These are phyloP conservation scores for Lactifluus rugatus DNA, from an alignment of 768 basidiomycete genomes.

Conservation along the genomic window DNA sequence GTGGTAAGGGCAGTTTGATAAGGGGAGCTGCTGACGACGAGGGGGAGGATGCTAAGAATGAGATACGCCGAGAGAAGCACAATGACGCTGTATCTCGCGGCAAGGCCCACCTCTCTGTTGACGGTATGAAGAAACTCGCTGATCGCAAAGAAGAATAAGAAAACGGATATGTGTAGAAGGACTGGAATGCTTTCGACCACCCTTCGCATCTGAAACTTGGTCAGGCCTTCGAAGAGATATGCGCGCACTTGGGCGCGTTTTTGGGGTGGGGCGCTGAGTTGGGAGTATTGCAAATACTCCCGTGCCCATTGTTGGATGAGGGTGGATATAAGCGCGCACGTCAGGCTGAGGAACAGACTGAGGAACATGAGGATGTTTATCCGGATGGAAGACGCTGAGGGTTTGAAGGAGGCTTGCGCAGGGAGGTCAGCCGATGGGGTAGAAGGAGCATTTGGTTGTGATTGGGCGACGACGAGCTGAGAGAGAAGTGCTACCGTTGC, in stretches of 20 bases:
- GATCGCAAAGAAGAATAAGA: conserved; percentile 6
- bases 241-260: conserved; percentile 10
- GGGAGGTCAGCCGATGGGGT: neutral
- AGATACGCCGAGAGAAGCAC: neutral
- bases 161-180: conserved; percentile 5
- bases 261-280: neutral
- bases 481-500: conserved; percentile 3
- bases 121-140: conserved; percentile 3
- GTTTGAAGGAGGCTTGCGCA: neutral
- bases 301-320: conserved; percentile 13
- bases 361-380: conserved; percentile 11
- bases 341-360: conserved; percentile 6
- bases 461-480: neutral
- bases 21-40: conserved; percentile 2
- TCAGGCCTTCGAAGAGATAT: neutral
- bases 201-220: conserved; percentile 3
- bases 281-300: neutral
- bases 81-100: neutral
- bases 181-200: conserved; percentile 5
- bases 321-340: conserved; percentile 7
- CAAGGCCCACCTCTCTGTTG: neutral
- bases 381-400: neutral
- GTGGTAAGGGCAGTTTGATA: conserved; percentile 11
- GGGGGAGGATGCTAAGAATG: conserved; percentile 1
- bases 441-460: neutral